phyloP scores from a whole-genome alignment of 768 basidiomycete species.

The Psilocybe azurescens region DNA sequence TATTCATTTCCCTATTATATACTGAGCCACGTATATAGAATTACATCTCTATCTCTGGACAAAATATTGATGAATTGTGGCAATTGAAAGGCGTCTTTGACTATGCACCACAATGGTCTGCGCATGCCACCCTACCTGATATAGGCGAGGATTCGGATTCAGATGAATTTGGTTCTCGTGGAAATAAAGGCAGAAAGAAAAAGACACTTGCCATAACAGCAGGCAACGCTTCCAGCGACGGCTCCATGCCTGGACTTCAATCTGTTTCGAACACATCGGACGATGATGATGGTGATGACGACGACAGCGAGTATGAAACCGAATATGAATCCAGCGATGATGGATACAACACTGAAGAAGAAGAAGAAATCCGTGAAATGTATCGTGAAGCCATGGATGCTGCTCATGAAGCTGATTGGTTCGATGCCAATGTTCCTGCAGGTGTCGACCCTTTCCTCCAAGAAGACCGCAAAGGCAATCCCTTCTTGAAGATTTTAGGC shows the following conservation, averaged over 20 bases:
- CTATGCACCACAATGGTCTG: conserved; percentile 65
- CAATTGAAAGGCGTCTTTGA: conserved; percentile 54
- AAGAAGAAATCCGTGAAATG: conserved; percentile 48
- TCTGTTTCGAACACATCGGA: conserved; percentile 68
- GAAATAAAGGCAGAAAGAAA: conserved; percentile 31
- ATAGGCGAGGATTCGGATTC: conserved; percentile 33
- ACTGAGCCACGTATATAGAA: conserved; percentile 46
- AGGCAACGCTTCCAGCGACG: conserved; percentile 41
- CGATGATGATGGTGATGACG: conserved; percentile 46
- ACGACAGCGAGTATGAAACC: conserved; percentile 30
- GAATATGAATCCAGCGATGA: conserved; percentile 51
- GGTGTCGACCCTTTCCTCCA: conserved; percentile 50
- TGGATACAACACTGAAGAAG: too few species aligned
- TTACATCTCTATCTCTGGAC: conserved; percentile 55
- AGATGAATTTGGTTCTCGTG: conserved; percentile 26
- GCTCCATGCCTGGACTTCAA: conserved; percentile 72
- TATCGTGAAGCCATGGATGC: conserved; percentile 77
- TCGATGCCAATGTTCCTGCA: conserved; percentile 46
- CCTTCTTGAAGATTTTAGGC: conserved; percentile 78
- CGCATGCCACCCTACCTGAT: conserved; percentile 38
- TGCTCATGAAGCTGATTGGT: conserved; percentile 63
- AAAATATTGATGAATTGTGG: conserved; percentile 70
- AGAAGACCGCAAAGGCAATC: conserved; percentile 69
- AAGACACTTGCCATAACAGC: conserved; percentile 58
- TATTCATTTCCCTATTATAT: background rate